phyloP scores from a whole-genome alignment of 257 asterid species.

The Thymus mandschuricus region DNA sequence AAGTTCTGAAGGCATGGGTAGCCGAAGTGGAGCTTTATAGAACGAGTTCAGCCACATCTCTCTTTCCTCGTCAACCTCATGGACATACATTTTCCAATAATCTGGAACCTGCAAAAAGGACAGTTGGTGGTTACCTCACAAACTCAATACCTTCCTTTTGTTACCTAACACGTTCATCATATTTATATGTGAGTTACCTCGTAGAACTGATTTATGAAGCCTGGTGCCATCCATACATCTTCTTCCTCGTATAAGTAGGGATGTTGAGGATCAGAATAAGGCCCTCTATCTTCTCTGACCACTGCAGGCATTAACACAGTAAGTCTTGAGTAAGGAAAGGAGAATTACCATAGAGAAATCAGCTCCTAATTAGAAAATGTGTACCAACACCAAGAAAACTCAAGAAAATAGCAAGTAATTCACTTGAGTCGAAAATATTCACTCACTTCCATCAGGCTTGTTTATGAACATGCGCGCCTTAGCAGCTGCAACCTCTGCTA shows the following conservation, averaged over 20 bases:
- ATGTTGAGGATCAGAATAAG: slow-evolving; percentile 96
- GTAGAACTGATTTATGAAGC: slow-evolving; percentile 95
- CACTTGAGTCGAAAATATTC: too few relatives aligned
- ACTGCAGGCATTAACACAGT: slow-evolving; percentile 46
- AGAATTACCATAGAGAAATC: not conserved
- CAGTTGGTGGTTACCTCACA: slow-evolving; percentile 2
- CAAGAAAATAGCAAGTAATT: not conserved
- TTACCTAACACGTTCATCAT: not conserved
- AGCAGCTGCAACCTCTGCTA: slow-evolving; percentile 99
- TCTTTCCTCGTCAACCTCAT: slow-evolving; percentile 92
- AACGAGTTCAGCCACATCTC: slow-evolving; percentile 96
- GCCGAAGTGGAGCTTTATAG: slow-evolving; percentile 86
- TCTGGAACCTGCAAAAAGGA: slow-evolving; percentile 81
- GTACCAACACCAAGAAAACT: not conserved
- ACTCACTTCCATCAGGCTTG: slow-evolving; percentile 99
- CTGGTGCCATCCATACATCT: slow-evolving; percentile 99
- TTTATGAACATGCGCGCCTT: slow-evolving; percentile 96
- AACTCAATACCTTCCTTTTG: not conserved
- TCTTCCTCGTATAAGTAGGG: slow-evolving; percentile 95
- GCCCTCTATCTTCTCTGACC: slow-evolving; percentile 93
- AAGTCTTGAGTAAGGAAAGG: not conserved
- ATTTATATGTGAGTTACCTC: slow-evolving; percentile 55
- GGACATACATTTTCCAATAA: slow-evolving; percentile 82
- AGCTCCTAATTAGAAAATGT: slow-evolving; percentile 2
- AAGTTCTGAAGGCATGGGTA: slow-evolving; percentile 98